phyloP scores from a whole-genome alignment of 345 rosid genomes.

The Eucalyptus lansdowneana region DNA sequence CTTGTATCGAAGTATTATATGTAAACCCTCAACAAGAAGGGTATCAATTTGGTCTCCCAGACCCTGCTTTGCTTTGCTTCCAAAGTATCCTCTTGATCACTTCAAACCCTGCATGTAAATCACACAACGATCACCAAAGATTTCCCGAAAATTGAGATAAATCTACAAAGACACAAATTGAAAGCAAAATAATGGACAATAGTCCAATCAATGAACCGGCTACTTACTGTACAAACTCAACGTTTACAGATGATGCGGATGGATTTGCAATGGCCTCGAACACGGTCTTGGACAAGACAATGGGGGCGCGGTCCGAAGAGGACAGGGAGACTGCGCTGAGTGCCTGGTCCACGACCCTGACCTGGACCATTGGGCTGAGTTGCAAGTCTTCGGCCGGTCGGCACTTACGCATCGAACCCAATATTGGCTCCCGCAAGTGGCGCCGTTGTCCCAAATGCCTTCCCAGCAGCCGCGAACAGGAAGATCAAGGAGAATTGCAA shows the following conservation, averaged over 20 bases:
- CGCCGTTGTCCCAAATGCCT: slow-evolving; percentile 61
- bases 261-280: slow-evolving; percentile 18
- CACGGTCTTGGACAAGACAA: slow-evolving; percentile 30
- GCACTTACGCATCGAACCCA: slow-evolving; percentile 44
- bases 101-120: background rate
- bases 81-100: background rate
- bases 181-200: background rate
- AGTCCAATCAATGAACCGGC: background rate
- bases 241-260: slow-evolving; percentile 15
- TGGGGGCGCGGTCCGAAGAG: slow-evolving; percentile 5
- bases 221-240: slow-evolving; percentile 34
- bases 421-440: slow-evolving; percentile 43
- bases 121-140: background rate
- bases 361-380: slow-evolving; percentile 4
- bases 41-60: background rate
- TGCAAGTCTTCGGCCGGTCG: slow-evolving; percentile 3
- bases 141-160: background rate
- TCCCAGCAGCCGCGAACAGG: slow-evolving; percentile 39
- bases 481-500: slow-evolving; percentile 31
- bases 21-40: background rate
- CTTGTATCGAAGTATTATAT: too few species aligned
- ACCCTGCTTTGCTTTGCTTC: background rate
- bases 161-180: background rate
- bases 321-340: slow-evolving; percentile 21
- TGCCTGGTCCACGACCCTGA: slow-evolving; percentile 34